Evolutionary conservation across 371 early-diverging fungal genomes (phyloP), one percentile per base, ranked within the genome.

Genomic region (Rhizopus delemar): DNA sequence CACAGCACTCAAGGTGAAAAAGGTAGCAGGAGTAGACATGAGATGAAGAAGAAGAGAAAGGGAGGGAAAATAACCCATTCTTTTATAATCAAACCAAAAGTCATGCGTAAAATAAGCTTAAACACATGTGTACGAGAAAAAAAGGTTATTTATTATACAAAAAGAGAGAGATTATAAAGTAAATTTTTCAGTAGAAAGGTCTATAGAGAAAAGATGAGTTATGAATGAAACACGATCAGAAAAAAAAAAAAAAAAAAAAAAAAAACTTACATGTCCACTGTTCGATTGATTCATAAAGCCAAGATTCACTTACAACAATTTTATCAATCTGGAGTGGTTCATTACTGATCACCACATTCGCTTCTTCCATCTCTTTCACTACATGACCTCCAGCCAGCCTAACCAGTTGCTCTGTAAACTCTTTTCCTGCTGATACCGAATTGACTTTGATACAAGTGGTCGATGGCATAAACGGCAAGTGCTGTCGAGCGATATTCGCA

Each of bases 231-330:
- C 13, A 39, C 13, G 22, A 39, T 53, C 52, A 43, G 49, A 16
- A 13, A 38, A 33, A 22, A 29, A 12, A 6, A 22, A 22, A 22
- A 29, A 12, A 6, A 22, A 22, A 22, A 22, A 22, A 22, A 22
- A 22, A 22, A 22, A 12, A 38, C 52, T 57, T 58, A 67, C 67
- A 62, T 58, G 55, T 49, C 62, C 67, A 67, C 34, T 67, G 45
- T 11, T 62, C 67, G 41, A 67, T 56, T 3, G 51, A 59, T 7
- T 67, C 63, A 45, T 55, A 62, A 22, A 67, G 6, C 67, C 67
- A 67, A 31, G 35, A 39, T 36, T 62, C 62, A n/a, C 46, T 46
- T 7, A 62, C 59, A 13, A 46, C 39, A 9, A 11, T 53, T 16
- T 62, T 62, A 33, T 57, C 51, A n/a, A n/a, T 35, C 29, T 46